Evolutionary conservation across 1,139 yeast genomes (phyloP).

Genomic region (Geotrichum siamense): DNA sequence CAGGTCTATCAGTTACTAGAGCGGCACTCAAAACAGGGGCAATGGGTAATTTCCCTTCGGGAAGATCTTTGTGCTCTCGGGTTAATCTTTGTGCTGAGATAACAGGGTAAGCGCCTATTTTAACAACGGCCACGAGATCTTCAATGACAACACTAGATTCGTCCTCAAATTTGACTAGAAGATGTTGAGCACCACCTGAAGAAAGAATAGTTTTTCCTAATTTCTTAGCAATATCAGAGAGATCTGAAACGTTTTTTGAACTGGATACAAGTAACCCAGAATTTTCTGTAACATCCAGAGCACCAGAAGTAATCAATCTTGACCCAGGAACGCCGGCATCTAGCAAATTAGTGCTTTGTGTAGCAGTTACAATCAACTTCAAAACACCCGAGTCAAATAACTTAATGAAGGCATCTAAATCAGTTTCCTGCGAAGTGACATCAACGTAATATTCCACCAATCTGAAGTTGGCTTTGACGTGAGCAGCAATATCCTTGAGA

Average conservation of each 20-base stretch:
- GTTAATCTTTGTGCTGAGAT: conserved; percentile 42
- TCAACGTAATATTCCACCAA: conserved; percentile 41
- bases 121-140: conserved; percentile 23
- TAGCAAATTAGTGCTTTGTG: conserved; percentile 35
- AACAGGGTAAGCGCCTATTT: conserved; percentile 45
- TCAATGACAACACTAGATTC: conserved; percentile 21
- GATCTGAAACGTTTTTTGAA: conserved; percentile 22
- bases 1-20: conserved; percentile 74
- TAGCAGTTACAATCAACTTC: conserved; percentile 42
- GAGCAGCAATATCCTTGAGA: conserved; percentile 24
- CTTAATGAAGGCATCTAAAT: conserved; percentile 45
- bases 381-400: conserved; percentile 63
- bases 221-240: conserved; percentile 19
- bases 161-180: conserved; percentile 35
- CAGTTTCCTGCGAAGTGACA: conserved; percentile 25
- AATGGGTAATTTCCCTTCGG: conserved; percentile 36
- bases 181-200: conserved; percentile 41
- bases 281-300: conserved; percentile 21
- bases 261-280: conserved; percentile 24
- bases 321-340: conserved; percentile 54
- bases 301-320: conserved; percentile 43
- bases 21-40: conserved; percentile 49
- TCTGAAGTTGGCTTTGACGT: conserved; percentile 21
- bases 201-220: conserved; percentile 24
- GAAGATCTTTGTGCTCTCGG: conserved; percentile 32